These are phyloP conservation scores for Scleromitrula shiraiana DNA, from an alignment of 2,329 filamentous ascomycete species.

Conservation along the genomic window DNA sequence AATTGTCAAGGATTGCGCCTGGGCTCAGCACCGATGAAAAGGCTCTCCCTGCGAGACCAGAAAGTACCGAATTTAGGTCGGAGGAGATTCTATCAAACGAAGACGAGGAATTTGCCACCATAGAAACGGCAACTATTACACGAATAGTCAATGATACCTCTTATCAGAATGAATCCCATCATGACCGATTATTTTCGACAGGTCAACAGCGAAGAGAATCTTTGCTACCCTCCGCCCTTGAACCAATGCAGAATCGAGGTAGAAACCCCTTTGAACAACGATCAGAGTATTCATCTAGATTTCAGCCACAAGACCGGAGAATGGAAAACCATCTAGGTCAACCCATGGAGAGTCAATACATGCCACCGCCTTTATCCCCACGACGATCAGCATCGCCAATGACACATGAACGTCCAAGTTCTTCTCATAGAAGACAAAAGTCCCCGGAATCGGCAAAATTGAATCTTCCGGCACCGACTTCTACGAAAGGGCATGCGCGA, in stretches of 20 bases:
- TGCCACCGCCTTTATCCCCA: conserved; percentile 66
- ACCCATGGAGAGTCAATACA: conserved; percentile 49
- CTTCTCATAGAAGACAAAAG: conserved; percentile 26
- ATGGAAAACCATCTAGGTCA: conserved; percentile 34
- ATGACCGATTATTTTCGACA: conserved; percentile 18
- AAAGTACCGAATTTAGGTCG: conserved; percentile 49
- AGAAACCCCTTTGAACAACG: conserved; percentile 25
- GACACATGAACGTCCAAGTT: conserved; percentile 25
- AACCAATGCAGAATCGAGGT: conserved; percentile 23
- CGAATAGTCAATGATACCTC: conserved; percentile 39
- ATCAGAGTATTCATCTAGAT: conserved; percentile 3
- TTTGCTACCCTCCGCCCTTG: conserved; percentile 26
- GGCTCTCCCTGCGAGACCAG: conserved; percentile 63
- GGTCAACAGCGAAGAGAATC: conserved; percentile 30
- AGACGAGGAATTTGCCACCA: conserved; percentile 38
- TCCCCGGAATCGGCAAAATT: background rate
- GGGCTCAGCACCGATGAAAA: conserved; percentile 55
- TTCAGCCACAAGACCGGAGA: conserved; percentile 1
- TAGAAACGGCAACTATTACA: conserved; percentile 45
- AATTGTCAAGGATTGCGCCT: conserved; percentile 67
- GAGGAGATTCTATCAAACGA: conserved; percentile 31
- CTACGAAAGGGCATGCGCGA: conserved; percentile 38
- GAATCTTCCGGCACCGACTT: conserved; percentile 23
- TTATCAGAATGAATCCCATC: conserved; percentile 18
- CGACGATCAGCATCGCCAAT: conserved; percentile 46